Conservation (phyloP, 306 rosid genomes). For the Cicer yamashitae region DNA sequence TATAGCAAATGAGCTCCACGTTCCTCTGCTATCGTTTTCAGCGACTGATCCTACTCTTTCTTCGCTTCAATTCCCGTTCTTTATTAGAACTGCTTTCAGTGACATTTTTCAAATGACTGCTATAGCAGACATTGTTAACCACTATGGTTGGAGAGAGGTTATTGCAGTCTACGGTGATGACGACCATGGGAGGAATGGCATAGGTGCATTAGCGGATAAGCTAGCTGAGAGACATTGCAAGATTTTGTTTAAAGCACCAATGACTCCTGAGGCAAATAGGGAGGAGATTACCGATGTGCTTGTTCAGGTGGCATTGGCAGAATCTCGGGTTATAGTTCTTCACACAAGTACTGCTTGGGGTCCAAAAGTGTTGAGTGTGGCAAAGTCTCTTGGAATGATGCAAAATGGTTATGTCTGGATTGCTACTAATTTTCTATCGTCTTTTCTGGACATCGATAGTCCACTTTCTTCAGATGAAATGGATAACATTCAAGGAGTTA, state of each 20-base stretch:
- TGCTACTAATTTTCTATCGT: slow-evolving; percentile 73
- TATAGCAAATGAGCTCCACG: slow-evolving; percentile 87
- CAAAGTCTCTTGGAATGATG: slow-evolving; percentile 84
- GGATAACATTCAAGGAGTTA: slow-evolving; percentile 75
- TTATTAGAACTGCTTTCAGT: slow-evolving; percentile 72
- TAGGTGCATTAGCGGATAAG: slow-evolving; percentile 71
- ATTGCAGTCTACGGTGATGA: slow-evolving; percentile 87
- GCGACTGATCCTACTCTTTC: slow-evolving; percentile 92
- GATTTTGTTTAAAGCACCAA: slow-evolving; percentile 84
- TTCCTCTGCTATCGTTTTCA: slow-evolving; percentile 79
- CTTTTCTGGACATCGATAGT: slow-evolving; percentile 57
- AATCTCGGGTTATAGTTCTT: slow-evolving; percentile 82
- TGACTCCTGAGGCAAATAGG: slow-evolving; percentile 56
- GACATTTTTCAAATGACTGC: slow-evolving; percentile 89
- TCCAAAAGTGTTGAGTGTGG: slow-evolving; percentile 63
- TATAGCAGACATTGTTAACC: slow-evolving; percentile 72
- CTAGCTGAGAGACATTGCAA: slow-evolving; percentile 85
- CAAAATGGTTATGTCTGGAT: slow-evolving; percentile 93
- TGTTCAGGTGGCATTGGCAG: slow-evolving; percentile 76
- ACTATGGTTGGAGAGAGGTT: slow-evolving; percentile 85
- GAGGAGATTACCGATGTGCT: slow-evolving; percentile 73
- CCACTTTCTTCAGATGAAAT: slow-evolving; percentile 53
- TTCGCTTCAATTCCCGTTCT: slow-evolving; percentile 90
- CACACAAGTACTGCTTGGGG: slow-evolving; percentile 67
- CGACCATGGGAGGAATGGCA: slow-evolving; percentile 92